phyloP scores from a whole-genome alignment of 1,284 basidiomycete species.

The Leccinum pachyderme region DNA sequence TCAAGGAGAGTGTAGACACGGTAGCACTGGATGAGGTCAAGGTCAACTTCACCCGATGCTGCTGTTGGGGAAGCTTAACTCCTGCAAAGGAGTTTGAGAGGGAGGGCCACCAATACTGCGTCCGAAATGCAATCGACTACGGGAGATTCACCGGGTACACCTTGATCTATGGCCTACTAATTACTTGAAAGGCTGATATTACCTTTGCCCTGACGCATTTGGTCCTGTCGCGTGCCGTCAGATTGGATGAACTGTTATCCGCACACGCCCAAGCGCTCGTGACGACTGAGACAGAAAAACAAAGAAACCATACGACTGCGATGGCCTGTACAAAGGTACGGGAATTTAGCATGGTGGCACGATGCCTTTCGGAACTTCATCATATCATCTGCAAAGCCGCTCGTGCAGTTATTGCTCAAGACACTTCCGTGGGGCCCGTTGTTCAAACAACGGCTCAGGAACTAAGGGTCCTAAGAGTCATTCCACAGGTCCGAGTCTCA shows the following conservation, averaged over 20 bases:
- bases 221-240: background rate
- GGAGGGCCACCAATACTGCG: background rate
- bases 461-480: too few relatives aligned
- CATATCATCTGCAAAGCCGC: too few relatives aligned
- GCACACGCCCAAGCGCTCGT: background rate
- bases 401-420: too few relatives aligned
- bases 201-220: background rate
- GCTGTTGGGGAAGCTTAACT: background rate
- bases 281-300: background rate
- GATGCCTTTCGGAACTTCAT: too few relatives aligned
- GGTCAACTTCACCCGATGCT: background rate
- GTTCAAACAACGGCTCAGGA: too few relatives aligned
- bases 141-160: background rate
- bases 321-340: background rate
- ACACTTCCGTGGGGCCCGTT: too few relatives aligned
- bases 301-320: background rate
- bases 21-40: background rate
- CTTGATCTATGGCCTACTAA: background rate
- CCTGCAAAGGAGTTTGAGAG: background rate
- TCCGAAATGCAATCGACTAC: background rate
- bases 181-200: background rate
- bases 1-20: background rate
- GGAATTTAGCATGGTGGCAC: too few relatives aligned
- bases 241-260: background rate
- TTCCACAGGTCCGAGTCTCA: too few relatives aligned